Percentiles rank a stretch among this genome's conserved stretches.
Conservation (phyloP, 148 eudicot genomes). For the Polygonum maritimum region DNA sequence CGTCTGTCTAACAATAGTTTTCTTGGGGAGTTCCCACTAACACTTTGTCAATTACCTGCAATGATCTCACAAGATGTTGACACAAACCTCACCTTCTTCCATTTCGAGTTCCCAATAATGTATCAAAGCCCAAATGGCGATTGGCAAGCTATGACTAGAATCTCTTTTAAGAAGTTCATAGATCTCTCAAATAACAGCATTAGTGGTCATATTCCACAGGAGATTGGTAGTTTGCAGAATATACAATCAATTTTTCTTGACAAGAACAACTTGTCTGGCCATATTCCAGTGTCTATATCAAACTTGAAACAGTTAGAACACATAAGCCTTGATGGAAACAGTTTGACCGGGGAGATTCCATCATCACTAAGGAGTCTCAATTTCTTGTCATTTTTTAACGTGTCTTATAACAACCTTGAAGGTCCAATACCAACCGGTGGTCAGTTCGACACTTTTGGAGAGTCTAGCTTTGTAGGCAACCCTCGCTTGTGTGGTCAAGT, state of each 20-base stretch:
- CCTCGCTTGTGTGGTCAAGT: slow-evolving; percentile 8
- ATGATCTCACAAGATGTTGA: slow-evolving; percentile 22
- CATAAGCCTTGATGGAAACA: slow-evolving; percentile 51
- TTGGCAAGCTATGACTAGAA: slow-evolving; percentile 33
- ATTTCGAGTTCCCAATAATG: too few species aligned
- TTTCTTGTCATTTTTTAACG: slow-evolving; percentile 44
- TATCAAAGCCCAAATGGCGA: slow-evolving; percentile 9
- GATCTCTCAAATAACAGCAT: slow-evolving; percentile 50
- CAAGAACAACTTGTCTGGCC: slow-evolving; percentile 47
- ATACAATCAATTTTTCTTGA: slow-evolving; percentile 57
- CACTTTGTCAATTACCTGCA: slow-evolving; percentile 32
- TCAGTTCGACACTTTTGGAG: slow-evolving; percentile 36
- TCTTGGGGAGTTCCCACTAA: slow-evolving; percentile 19
- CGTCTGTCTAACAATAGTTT: slow-evolving; percentile 53
- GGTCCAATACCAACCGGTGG: slow-evolving; percentile 55
- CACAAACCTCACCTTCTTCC: neutral
- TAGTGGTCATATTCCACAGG: slow-evolving; percentile 49
- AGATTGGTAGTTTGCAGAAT: slow-evolving; percentile 49
- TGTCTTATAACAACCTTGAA: slow-evolving; percentile 45
- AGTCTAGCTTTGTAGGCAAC: slow-evolving; percentile 18
- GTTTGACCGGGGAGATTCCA: slow-evolving; percentile 68
- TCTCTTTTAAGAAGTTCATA: slow-evolving; percentile 21
- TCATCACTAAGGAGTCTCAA: slow-evolving; percentile 41
- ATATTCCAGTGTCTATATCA: slow-evolving; percentile 59
- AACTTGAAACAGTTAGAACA: slow-evolving; percentile 59